Conservation (phyloP, 1,284 basidiomycete genomes). For the Ganoderma leucocontextum region DNA sequence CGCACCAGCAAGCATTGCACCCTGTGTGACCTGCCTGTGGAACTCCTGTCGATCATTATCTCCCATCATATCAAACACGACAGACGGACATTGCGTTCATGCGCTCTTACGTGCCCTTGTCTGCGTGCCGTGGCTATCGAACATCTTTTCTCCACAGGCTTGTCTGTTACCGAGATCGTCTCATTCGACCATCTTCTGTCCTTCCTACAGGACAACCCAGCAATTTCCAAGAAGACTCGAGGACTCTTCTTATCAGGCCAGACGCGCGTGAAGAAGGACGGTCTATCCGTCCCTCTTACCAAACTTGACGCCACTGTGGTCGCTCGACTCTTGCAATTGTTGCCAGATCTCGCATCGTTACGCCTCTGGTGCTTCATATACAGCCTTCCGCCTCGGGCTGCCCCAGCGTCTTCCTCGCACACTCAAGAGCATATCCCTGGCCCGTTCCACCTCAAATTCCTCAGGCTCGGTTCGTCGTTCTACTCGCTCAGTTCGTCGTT, state of each 20-base stretch:
- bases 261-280: background rate
- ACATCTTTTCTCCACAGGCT: background rate
- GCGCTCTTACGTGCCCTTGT: background rate
- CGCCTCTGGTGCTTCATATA: background rate
- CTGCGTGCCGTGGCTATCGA: background rate
- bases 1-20: background rate
- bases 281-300: background rate
- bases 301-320: background rate
- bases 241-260: background rate
- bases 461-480: background rate
- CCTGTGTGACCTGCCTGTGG: background rate
- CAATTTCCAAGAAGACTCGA: background rate
- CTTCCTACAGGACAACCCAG: background rate
- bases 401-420: background rate
- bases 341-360: background rate
- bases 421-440: background rate
- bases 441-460: background rate
- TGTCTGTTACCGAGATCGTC: background rate
- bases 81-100: background rate
- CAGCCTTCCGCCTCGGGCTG: background rate
- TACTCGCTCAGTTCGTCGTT: too few relatives aligned
- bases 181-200: background rate
- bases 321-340: background rate
- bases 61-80: background rate
- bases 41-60: background rate